Evolutionary conservation across 805 yeast species (phyloP), one percentile per base, ranked within the genome.

Genomic region (Ascoidea asiatica): DNA sequence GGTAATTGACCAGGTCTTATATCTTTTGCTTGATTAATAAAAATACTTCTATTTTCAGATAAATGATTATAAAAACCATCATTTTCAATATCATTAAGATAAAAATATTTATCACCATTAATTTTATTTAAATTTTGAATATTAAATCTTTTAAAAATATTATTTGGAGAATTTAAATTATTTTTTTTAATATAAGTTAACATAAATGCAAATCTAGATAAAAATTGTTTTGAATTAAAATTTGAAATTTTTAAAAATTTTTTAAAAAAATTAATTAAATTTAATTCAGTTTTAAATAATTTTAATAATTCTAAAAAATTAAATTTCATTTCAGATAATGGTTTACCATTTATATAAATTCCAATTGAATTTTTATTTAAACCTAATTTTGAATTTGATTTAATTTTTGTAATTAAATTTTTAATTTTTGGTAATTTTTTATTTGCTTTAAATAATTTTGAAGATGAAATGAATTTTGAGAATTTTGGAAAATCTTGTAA

Each of bases 71-170:
- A 88, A 29, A 64, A 67, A 1, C 57, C 53, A 55, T 86, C 95
- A 0, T 49, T 55, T 51, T 79, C 94, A 5, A 90, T 63, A 57
- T 92, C 83, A 55, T 90, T 92, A 54, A 90, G 69, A 64, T 77
- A 88, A 1, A 82, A 67, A 5, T 88, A 72, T 35, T 56, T 51
- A 39, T 59, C 53, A 41, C 58, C 60, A n/a, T 44, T 41, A 22
- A 56, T 50, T 46, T 66, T 65, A 15, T 48, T 45, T 38, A 58
- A 47, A 39, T 50, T 13, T 43, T 19, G 19, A 56, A 43, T 11
- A 44, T 37, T 5, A 41, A 33, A 40, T 48, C 52, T 39, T 42
- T 37, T 45, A 18, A 29, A 29, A 11, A 44, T 39, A 21, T 43
- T 43, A 17, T 39, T 39, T 11, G 50, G 38, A 15, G 49, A 21